Evolutionary conservation across 805 yeast species (phyloP).

Genomic region (Myxozyma udenii): DNA sequence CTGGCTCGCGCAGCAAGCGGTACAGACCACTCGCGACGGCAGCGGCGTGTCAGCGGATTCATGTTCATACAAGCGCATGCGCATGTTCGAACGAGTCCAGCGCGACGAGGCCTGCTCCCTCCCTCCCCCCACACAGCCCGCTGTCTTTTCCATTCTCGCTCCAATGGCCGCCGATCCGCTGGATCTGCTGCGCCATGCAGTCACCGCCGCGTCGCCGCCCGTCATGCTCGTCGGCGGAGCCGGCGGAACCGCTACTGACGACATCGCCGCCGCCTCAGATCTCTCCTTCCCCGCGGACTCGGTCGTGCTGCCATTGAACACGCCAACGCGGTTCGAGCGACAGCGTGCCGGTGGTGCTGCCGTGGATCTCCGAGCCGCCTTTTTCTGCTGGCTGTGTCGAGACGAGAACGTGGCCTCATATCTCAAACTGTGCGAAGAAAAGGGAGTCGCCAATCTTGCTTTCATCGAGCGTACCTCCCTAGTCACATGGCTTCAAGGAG

Average conservation of each 20-base stretch:
- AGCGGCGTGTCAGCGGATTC: no score
- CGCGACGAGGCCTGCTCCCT: no score
- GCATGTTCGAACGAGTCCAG: no score
- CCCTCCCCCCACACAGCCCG: background rate
- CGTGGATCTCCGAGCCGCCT: constrained; percentile 53
- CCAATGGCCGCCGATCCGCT: constrained; percentile 34
- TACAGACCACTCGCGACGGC: no score
- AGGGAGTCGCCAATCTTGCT: constrained; percentile 64
- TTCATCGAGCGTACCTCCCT: constrained; percentile 84
- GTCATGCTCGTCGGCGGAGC: constrained; percentile 31
- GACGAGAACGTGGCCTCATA: constrained; percentile 79
- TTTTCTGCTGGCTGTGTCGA: constrained; percentile 74
- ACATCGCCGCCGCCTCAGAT: constrained; percentile 40
- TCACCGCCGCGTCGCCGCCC: constrained; percentile 33
- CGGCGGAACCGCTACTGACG: constrained; percentile 36
- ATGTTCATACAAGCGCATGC: no score
- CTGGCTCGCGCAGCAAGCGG: no score
- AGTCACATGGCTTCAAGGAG: constrained; percentile 75
- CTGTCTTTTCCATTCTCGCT: background rate
- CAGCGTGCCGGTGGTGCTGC: constrained; percentile 40
- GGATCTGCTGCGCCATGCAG: constrained; percentile 36
- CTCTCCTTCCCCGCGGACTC: constrained; percentile 36
- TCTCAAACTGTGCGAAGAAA: constrained; percentile 64
- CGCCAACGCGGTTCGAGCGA: constrained; percentile 54
- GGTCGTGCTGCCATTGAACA: constrained; percentile 23